A percentile compares a stretch with the other conserved stretches of the same genome.
phyloP scores from a whole-genome alignment of 23 red algal species.

The Gracilaria gracilis region DNA sequence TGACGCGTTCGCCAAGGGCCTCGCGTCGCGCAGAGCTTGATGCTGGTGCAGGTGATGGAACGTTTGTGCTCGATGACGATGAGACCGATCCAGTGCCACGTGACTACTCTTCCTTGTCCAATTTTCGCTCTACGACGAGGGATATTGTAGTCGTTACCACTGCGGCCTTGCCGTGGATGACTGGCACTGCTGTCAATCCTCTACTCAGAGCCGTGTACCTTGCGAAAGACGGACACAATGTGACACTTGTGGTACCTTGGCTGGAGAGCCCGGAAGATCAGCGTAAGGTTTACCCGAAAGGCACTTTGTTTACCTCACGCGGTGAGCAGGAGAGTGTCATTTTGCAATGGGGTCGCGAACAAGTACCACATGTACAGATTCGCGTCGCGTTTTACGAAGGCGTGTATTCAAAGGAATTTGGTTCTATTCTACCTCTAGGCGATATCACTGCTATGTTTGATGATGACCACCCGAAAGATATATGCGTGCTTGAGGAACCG shows the following conservation, averaged over 20 bases:
- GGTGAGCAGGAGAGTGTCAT: constrained; percentile 67
- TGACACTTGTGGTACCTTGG: constrained; percentile 83
- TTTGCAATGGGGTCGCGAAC: constrained; percentile 58
- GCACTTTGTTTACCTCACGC: constrained; percentile 52
- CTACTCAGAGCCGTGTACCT: constrained; percentile 83
- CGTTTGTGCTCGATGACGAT: constrained; percentile 31
- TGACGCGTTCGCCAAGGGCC: constrained; percentile 49
- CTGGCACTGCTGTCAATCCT: constrained; percentile 85
- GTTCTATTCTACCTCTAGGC: constrained; percentile 73
- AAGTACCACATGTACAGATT: constrained; percentile 34
- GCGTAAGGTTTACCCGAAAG: constrained; percentile 73
- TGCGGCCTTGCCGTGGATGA: constrained; percentile 87
- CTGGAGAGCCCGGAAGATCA: constrained; percentile 75
- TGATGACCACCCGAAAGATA: constrained; percentile 50
- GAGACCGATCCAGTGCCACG: neutral
- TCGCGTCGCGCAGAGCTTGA: constrained; percentile 38
- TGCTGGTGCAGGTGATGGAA: constrained; percentile 20
- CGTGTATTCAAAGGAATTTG: constrained; percentile 76
- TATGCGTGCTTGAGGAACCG: constrained; percentile 85
- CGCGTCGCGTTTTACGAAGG: constrained; percentile 73
- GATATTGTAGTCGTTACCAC: constrained; percentile 85
- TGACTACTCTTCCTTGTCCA: constrained; percentile 47
- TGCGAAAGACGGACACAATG: constrained; percentile 55
- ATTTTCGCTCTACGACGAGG: constrained; percentile 34
- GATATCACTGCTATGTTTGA: constrained; percentile 80